These are phyloP conservation scores for Mortierella polycephala DNA, from an alignment of 371 early-diverging fungal genomes.

Conservation along the genomic window DNA sequence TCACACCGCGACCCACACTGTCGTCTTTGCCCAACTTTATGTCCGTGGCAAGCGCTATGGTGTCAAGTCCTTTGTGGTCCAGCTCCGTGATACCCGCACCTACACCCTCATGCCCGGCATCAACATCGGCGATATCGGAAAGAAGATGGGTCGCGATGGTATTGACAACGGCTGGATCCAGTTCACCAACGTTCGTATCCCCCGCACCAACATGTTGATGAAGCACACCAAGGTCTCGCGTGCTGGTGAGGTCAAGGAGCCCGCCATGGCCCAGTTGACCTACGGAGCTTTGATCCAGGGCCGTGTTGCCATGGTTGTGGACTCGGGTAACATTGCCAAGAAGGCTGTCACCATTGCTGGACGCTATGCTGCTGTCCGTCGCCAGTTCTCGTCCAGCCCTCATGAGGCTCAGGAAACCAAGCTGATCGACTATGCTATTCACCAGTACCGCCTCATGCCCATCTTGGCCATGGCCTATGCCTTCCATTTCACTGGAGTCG, in stretches of 20 bases:
- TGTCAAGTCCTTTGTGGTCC: conserved; percentile 82
- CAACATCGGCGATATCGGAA: conserved; percentile 78
- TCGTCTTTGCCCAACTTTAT: conserved; percentile 86
- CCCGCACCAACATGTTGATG: conserved; percentile 87
- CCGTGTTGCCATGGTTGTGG: conserved; percentile 91
- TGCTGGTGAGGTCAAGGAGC: conserved; percentile 76
- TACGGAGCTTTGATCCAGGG: conserved; percentile 92
- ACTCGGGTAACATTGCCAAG: conserved; percentile 89
- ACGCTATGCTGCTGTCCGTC: conserved; percentile 92
- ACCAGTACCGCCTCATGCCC: conserved; percentile 93
- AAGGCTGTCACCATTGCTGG: conserved; percentile 92
- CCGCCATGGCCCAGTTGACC: conserved; percentile 78
- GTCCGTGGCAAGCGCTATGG: conserved; percentile 83
- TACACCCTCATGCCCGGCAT: conserved; percentile 70
- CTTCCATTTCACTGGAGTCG: conserved; percentile 89
- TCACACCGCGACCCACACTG: conserved; percentile 86
- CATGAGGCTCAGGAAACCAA: conserved; percentile 78
- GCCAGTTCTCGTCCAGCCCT: conserved; percentile 79
- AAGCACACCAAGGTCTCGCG: conserved; percentile 93
- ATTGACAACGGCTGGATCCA: conserved; percentile 90
- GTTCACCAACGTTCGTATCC: conserved; percentile 84
- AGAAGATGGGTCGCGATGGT: conserved; percentile 86
- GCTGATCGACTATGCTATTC: conserved; percentile 91
- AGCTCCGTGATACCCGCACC: conserved; percentile 70
- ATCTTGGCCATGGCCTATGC: conserved; percentile 91